These are phyloP conservation scores for Euphrasia confusa DNA, from an alignment of 257 asterid species.

Conservation along the genomic window DNA sequence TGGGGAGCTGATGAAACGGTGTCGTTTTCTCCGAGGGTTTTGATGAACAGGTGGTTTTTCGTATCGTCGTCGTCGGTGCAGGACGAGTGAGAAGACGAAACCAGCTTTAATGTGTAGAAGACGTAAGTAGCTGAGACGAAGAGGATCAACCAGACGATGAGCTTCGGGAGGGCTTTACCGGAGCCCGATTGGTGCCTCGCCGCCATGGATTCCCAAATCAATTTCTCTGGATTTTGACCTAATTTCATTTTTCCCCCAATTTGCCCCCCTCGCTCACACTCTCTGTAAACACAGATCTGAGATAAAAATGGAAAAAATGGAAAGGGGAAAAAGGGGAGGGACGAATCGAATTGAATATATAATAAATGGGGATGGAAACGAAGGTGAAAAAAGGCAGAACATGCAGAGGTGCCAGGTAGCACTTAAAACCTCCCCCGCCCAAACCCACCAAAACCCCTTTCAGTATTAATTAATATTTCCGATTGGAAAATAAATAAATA, in stretches of 20 bases:
- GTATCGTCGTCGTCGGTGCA: slow-evolving; percentile 29
- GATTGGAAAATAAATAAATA: no score
- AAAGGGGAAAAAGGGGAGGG: no score
- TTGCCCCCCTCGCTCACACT: no score
- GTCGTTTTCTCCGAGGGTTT: slow-evolving; percentile 13
- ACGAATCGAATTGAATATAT: not conserved
- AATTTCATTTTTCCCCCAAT: slow-evolving; percentile 39
- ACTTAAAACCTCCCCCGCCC: not conserved
- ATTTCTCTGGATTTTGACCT: slow-evolving; percentile 44
- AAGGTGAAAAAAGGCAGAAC: slow-evolving; percentile 22
- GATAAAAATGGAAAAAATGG: slow-evolving; percentile 5
- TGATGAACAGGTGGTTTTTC: slow-evolving; percentile 13
- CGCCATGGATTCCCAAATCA: slow-evolving; percentile 58
- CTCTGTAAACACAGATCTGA: not conserved
- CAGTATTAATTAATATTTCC: no score
- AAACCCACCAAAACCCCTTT: no score
- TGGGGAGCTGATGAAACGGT: slow-evolving; percentile 7
- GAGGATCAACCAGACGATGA: slow-evolving; percentile 54
- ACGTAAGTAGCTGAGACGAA: slow-evolving; percentile 49
- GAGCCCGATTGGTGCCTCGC: slow-evolving; percentile 26
- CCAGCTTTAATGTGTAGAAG: slow-evolving; percentile 41
- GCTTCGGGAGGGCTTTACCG: slow-evolving; percentile 40
- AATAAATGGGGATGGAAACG: slow-evolving; percentile 19
- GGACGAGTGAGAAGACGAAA: slow-evolving; percentile 33
- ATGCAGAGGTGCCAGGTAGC: slow-evolving; percentile 48